phyloP scores from a whole-genome alignment of 2,329 filamentous ascomycete genomes.

The Alternaria incomplexa region DNA sequence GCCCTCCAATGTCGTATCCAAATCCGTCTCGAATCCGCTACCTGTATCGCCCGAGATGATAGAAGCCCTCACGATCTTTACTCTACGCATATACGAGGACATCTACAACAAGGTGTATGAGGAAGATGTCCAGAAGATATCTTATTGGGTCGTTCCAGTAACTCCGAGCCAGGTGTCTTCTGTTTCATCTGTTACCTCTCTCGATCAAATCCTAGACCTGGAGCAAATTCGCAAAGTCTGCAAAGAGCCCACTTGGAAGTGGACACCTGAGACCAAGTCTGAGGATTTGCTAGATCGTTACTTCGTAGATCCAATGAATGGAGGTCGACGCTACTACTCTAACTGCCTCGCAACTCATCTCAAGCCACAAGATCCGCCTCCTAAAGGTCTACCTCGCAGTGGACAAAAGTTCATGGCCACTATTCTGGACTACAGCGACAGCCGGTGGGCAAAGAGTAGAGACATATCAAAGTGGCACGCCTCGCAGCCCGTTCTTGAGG shows the following conservation, averaged over 20 bases:
- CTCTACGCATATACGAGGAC: slow-evolving; percentile 77
- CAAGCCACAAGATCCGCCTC: slow-evolving; percentile 69
- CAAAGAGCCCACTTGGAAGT: slow-evolving; percentile 50
- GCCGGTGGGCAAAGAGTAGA: slow-evolving; percentile 70
- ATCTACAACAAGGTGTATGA: slow-evolving; percentile 89
- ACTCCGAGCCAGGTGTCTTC: slow-evolving; percentile 1
- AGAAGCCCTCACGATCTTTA: slow-evolving; percentile 71
- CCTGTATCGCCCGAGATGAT: slow-evolving; percentile 54
- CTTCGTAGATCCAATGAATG: slow-evolving; percentile 63
- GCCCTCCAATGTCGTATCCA: slow-evolving; percentile 63
- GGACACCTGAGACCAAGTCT: slow-evolving; percentile 51
- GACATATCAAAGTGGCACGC: slow-evolving; percentile 58
- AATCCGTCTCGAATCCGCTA: slow-evolving; percentile 55
- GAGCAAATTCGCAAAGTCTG: slow-evolving; percentile 55
- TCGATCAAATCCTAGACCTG: slow-evolving; percentile 65
- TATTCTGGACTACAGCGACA: slow-evolving; percentile 85
- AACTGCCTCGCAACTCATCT: slow-evolving; percentile 56
- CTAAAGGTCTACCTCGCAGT: slow-evolving; percentile 57
- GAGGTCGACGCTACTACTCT: slow-evolving; percentile 65
- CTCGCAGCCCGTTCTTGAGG: slow-evolving; percentile 82
- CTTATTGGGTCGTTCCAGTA: slow-evolving; percentile 82
- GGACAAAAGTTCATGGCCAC: slow-evolving; percentile 51
- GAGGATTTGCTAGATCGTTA: slow-evolving; percentile 57
- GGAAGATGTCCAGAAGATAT: slow-evolving; percentile 66
- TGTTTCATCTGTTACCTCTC: slow-evolving; percentile 1